Evolutionary conservation across 805 yeast genomes (phyloP), one percentile per base, ranked within the genome.

Genomic region (Isabelozyma heimii): DNA sequence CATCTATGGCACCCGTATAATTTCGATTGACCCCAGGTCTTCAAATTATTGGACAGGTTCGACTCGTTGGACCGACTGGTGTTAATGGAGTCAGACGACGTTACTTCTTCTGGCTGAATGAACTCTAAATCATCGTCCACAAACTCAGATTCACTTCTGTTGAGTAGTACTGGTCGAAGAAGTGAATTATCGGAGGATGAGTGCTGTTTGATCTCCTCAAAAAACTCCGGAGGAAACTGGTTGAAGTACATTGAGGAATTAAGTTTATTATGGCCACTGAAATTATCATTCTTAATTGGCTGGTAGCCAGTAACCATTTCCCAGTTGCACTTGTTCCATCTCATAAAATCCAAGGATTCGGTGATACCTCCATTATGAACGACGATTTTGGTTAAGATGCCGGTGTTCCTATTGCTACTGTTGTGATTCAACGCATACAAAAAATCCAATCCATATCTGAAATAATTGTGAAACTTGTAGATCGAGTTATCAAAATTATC

Each of bases 391-490:
- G 66, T 67, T 15, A 82, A 63, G 1, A 66, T 59, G 4, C 79
- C 75, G 17, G 62, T 58, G 8, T 47, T 45, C 0, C 26, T 20
- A 8, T 46, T 33, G 24, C 55, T 48, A 24, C 52, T 50, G 13
- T 54, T 52, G 8, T 55, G 54, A 49, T 65, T 65, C 35, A 78
- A 63, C 38, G 75, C 73, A 60, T 80, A 83, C 20, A 82, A 61
- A 8, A 82, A 59, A 59, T 83, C 88, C 39, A 82, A 62, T 0
- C 88, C 88, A 53, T 59, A 69, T 17, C 70, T 59, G 59, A 75
- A 83, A 58, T 83, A 83, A 57, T 82, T 83, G 60, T 83, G 86
- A 52, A 82, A 78, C 44, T 76, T 71, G 50, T 59, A 60, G 17
- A 53, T 53, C 4, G 54, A 46, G n/a, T 30, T 43, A 16, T 45